These are phyloP conservation scores for Phytopythium montanum DNA, from an alignment of 352 stramenopile species.

Conservation along the genomic window DNA sequence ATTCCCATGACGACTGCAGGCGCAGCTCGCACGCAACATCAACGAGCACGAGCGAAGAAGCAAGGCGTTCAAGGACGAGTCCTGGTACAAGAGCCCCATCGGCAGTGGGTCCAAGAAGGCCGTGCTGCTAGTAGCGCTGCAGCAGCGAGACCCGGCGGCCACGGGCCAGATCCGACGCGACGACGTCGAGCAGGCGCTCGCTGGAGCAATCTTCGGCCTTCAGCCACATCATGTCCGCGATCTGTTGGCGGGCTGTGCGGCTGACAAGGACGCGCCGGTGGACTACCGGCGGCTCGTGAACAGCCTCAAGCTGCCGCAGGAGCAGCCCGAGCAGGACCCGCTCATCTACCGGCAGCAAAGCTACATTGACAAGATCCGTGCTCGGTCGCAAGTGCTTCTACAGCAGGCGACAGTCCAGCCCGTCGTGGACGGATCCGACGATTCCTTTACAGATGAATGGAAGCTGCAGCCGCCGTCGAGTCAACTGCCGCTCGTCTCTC, in stretches of 20 bases:
- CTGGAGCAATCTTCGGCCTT: constrained; percentile 31
- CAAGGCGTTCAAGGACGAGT: constrained; percentile 63
- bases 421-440: not conserved
- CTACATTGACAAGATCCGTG: constrained; percentile 27
- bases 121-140: constrained; percentile 40
- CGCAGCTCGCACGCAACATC: constrained; percentile 14
- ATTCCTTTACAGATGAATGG: not conserved
- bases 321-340: constrained; percentile 21
- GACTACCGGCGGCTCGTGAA: constrained; percentile 43
- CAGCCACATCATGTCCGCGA: constrained; percentile 23
- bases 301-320: constrained; percentile 23
- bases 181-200: constrained; percentile 30
- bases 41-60: constrained; percentile 15
- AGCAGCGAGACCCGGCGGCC: constrained; percentile 29
- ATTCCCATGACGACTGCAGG: not conserved
- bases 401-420: not conserved
- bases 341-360: constrained; percentile 42
- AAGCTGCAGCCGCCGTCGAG: not conserved
- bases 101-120: constrained; percentile 41
- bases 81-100: constrained; percentile 51
- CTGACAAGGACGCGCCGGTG: constrained; percentile 22
- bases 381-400: not conserved
- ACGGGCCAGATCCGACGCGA: constrained; percentile 31
- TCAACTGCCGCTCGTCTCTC: not conserved
- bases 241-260: constrained; percentile 33